Evolutionary conservation across 805 yeast species (phyloP).

Genomic region (Metschnikowia cerradonensis): DNA sequence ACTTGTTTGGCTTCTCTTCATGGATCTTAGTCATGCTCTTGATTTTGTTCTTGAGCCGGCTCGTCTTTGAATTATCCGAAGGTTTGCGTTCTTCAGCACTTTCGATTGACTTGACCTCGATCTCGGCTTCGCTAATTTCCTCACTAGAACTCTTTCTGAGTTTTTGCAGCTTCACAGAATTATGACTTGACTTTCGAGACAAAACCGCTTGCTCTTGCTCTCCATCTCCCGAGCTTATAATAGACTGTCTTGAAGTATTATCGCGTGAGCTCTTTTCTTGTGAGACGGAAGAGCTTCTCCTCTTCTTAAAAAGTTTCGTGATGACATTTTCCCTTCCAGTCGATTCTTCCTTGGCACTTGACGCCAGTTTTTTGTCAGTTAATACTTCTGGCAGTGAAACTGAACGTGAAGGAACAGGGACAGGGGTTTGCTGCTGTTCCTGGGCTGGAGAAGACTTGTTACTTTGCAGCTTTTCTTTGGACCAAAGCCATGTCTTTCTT

Average conservation of each 20-base stretch:
- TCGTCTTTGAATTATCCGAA: slow-evolving; percentile 10
- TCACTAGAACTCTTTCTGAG: slow-evolving; percentile 1
- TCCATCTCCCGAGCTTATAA: not conserved
- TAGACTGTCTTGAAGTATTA: not conserved
- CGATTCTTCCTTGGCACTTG: slow-evolving; percentile 6
- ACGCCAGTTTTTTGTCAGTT: slow-evolving; percentile 6
- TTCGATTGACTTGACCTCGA: not conserved
- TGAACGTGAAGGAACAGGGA: slow-evolving; percentile 25
- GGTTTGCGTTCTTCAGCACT: slow-evolving; percentile 5
- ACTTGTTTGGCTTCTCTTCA: slow-evolving; percentile 9
- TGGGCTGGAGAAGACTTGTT: not conserved
- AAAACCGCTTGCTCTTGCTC: not conserved
- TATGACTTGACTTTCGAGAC: not conserved
- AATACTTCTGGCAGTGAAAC: slow-evolving; percentile 36
- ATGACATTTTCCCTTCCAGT: slow-evolving; percentile 38
- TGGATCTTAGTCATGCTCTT: slow-evolving; percentile 15
- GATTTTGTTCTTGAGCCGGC: slow-evolving; percentile 15
- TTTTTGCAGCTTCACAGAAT: not conserved
- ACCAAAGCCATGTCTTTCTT: slow-evolving; percentile 43
- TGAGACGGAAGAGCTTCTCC: slow-evolving; percentile 19
- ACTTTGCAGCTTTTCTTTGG: slow-evolving; percentile 20
- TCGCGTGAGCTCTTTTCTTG: slow-evolving; percentile 7
- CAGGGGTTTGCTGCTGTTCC: not conserved
- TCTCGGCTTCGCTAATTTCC: not conserved
- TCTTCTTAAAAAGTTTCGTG: slow-evolving; percentile 37